Evolutionary conservation across 139 green algal genomes (phyloP), one percentile per base, ranked within the genome.

Genomic region (Yamagishiella unicocca): DNA sequence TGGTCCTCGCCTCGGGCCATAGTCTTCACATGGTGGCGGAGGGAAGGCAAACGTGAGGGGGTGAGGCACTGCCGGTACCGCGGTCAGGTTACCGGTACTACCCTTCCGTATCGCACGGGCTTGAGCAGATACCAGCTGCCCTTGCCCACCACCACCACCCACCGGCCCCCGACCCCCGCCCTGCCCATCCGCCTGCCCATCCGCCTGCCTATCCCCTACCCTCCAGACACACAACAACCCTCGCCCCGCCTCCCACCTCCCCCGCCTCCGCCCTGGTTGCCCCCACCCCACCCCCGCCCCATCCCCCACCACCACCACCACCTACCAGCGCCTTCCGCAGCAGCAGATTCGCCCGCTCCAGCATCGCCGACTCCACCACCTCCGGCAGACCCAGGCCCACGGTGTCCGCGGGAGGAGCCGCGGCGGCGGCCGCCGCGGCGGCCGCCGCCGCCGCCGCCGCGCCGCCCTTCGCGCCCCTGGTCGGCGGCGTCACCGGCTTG

Each of bases 361-460:
- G 84, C 73, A 94, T 85, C 33, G n/a, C 25, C 8, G 53, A 17
- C 79, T 94, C 91, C 25, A 91, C 50, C 24, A 74, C 67, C 55
- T 93, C 82, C 1, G 86, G 86, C 62, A 89, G 46, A 5, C 53
- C 79, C n/a, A 25, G n/a, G 29, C 71, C 73, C n/a, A 74, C 29
- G 0, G 58, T 64, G 27, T 70, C 61, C 53, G 22, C 14, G 3
- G 70, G 8, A 6, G 54, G 27, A 7, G 71, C n/a, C 22, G 53
- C 42, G 42, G 70, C 64, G 42, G 50, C 58, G 27, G 71, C 79
- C 6, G 62, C 79, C 12, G 42, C 71, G 62, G 61, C 66, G 27
- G 33, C 67, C 12, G 38, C 70, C 24, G 50, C 71, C 0, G 45
- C 83, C 4, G 82, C 83, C 21, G 53, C 50, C 2, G 70, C 70